Conservation (phyloP, 176 grass and related monocot genomes). For the Juncus effusus region DNA sequence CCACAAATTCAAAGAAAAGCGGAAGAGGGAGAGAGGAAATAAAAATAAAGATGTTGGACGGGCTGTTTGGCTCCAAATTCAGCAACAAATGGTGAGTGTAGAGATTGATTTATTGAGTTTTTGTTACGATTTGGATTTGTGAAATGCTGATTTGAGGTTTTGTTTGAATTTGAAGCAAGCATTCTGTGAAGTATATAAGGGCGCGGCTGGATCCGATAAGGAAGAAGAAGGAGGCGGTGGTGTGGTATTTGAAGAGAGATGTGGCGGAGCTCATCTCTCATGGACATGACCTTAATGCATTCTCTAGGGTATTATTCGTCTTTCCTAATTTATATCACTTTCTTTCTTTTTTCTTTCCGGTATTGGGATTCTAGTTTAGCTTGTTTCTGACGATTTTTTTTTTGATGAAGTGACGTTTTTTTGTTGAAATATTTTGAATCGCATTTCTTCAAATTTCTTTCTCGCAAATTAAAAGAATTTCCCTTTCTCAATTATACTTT, state of each 20-base stretch:
- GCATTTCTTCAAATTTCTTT: too few relatives aligned
- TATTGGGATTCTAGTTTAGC: too few relatives aligned
- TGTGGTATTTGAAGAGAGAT: constrained; percentile 86
- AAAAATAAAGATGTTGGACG: constrained; percentile 54
- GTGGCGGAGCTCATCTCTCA: constrained; percentile 78
- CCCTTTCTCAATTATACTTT: too few relatives aligned
- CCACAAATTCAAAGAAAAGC: constrained; percentile 9
- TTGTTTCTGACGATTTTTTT: too few relatives aligned
- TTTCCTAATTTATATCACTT: background rate
- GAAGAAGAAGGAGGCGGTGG: constrained; percentile 76
- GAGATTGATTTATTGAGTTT: background rate
- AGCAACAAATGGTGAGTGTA: constrained; percentile 59
- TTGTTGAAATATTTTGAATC: too few relatives aligned
- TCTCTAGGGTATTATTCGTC: constrained; percentile 39
- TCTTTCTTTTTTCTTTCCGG: background rate
- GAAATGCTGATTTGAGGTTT: constrained; percentile 3
- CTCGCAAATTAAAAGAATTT: too few relatives aligned
- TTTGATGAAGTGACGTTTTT: too few relatives aligned
- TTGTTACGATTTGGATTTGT: constrained; percentile 26
- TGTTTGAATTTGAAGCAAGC: constrained; percentile 49
- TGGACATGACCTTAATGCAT: constrained; percentile 62
- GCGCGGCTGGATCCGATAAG: constrained; percentile 52
- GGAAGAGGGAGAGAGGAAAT: constrained; percentile 13
- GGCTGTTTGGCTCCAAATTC: constrained; percentile 70
- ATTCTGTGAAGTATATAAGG: constrained; percentile 66